Percentiles rank a stretch among this genome's conserved stretches.
These are phyloP conservation scores for Periconia sp. DNA, from an alignment of 2,329 filamentous ascomycete species.

Conservation along the genomic window DNA sequence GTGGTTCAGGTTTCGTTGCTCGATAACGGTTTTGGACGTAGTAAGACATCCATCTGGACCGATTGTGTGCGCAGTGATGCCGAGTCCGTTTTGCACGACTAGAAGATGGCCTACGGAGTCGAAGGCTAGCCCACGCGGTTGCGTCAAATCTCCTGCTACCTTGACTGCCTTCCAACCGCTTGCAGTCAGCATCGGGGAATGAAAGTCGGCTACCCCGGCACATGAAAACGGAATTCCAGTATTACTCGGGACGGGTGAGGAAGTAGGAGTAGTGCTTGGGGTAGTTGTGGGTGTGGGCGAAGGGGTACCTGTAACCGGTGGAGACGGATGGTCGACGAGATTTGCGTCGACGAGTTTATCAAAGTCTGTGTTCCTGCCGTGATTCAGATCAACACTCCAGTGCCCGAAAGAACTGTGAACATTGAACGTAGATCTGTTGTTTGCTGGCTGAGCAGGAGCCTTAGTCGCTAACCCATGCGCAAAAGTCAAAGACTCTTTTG, in stretches of 20 bases:
- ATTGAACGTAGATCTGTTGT: conserved; percentile 34
- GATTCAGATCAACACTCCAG: conserved; percentile 27
- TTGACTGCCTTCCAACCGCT: conserved; percentile 37
- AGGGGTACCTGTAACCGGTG: conserved; percentile 6
- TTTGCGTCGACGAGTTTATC: conserved; percentile 27
- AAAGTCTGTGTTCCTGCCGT: conserved; percentile 28
- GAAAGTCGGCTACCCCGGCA: conserved; percentile 18
- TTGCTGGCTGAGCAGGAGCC: conserved; percentile 26
- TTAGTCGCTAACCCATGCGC: conserved; percentile 25
- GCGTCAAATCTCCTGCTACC: conserved; percentile 42
- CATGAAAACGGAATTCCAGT: conserved; percentile 24
- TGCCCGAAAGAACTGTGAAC: conserved; percentile 31
- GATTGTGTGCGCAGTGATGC: conserved; percentile 44
- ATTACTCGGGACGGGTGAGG: conserved; percentile 14
- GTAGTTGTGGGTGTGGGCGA: conserved; percentile 8
- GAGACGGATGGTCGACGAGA: conserved; percentile 16
- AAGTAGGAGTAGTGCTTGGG: conserved; percentile 3
- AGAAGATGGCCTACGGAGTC: conserved; percentile 46
- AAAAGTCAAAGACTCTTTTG: conserved; percentile 21
- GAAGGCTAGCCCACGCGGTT: conserved; percentile 44
- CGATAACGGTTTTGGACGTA: conserved; percentile 21
- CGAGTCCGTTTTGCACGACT: conserved; percentile 42
- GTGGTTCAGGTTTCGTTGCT: conserved; percentile 31
- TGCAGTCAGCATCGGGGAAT: conserved; percentile 19
- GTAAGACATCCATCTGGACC: conserved; percentile 36